phyloP scores from a whole-genome alignment of 2,329 filamentous ascomycete genomes.

The Chaetomium globosum region DNA sequence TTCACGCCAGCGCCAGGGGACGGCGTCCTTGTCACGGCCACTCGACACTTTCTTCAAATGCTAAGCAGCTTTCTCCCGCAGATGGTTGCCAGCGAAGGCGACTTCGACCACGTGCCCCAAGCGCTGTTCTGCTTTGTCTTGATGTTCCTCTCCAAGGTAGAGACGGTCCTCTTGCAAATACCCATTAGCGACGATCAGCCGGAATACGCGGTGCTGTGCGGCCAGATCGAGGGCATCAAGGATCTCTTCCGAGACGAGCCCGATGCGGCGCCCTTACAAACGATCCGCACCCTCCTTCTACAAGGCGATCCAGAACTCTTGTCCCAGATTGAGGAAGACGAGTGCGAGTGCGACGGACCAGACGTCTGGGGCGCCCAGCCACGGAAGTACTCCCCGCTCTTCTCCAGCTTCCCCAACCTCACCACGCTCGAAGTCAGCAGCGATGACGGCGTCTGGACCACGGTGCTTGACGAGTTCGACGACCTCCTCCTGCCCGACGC shows the following conservation, averaged over 20 bases:
- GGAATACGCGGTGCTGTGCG: constrained; percentile 32
- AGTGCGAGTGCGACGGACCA: constrained; percentile 31
- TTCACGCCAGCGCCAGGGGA: constrained; percentile 19
- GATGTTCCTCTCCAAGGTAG: constrained; percentile 29
- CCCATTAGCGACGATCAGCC: constrained; percentile 35
- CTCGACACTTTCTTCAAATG: constrained; percentile 15
- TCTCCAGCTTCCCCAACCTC: constrained; percentile 32
- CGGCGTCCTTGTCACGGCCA: constrained; percentile 10
- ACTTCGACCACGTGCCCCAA: constrained; percentile 34
- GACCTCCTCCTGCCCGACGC: background rate
- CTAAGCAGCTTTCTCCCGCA: constrained; percentile 10
- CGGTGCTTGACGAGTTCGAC: constrained; percentile 16
- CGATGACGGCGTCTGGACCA: constrained; percentile 36
- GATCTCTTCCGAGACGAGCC: constrained; percentile 14
- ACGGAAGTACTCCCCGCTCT: constrained; percentile 32
- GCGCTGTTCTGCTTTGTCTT: constrained; percentile 33
- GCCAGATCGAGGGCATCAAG: constrained; percentile 22
- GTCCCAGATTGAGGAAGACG: constrained; percentile 32
- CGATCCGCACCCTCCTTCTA: constrained; percentile 35
- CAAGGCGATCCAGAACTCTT: constrained; percentile 38
- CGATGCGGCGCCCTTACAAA: constrained; percentile 27
- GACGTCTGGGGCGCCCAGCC: constrained; percentile 34
- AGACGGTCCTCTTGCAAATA: constrained; percentile 36
- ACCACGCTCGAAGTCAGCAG: constrained; percentile 36
- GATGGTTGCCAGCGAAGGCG: constrained; percentile 12